Evolutionary conservation across 305 asterid species (phyloP).

Genomic region (Fraxinus baroniana): DNA sequence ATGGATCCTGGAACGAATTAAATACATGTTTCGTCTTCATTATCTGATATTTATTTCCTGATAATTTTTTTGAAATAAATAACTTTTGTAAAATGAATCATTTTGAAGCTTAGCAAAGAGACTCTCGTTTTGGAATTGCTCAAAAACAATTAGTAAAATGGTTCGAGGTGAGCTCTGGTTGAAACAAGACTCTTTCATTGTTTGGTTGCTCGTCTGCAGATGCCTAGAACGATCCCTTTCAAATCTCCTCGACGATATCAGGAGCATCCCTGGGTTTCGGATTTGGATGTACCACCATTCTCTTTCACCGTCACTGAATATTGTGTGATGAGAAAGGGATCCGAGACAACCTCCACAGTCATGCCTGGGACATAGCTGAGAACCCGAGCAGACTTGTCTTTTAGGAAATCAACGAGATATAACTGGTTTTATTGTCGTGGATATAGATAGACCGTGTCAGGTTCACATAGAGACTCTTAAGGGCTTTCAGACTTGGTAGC

Average conservation of each 20-base stretch:
- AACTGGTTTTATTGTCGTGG: not conserved
- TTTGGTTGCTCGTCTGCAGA: not conserved
- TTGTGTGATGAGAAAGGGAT: not conserved
- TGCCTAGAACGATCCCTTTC: not conserved
- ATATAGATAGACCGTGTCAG: not conserved
- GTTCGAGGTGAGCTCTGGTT: not conserved
- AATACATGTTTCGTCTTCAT: not conserved
- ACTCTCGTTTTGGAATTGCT: not conserved
- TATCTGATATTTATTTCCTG: not conserved
- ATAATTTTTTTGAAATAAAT: not conserved
- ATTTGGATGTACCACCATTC: not conserved
- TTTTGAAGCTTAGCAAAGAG: not conserved
- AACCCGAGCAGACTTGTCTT: not conserved
- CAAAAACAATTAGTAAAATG: not conserved
- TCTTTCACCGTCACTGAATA: not conserved
- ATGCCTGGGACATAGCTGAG: not conserved
- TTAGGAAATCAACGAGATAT: not conserved
- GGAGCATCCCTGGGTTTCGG: not conserved
- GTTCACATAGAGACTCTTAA: not conserved
- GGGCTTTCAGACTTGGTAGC: not conserved
- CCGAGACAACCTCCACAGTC: not conserved
- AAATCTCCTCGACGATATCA: not conserved
- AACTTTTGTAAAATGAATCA: not conserved
- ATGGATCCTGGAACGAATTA: not conserved
- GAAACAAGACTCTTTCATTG: not conserved